phyloP scores from a whole-genome alignment of 257 asterid species.

The Thymus mandschuricus region DNA sequence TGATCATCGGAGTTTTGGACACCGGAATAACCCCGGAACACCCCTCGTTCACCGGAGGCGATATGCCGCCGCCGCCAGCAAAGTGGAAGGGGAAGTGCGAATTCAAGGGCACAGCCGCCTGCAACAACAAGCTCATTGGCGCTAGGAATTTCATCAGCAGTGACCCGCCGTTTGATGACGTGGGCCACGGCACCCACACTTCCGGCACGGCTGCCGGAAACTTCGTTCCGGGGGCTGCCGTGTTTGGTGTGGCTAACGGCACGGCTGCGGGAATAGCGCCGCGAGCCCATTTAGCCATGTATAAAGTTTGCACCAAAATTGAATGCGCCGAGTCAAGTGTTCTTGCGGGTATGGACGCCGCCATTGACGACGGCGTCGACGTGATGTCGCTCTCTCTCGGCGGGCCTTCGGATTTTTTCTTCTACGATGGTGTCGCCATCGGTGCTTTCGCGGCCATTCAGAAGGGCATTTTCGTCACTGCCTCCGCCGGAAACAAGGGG shows the following conservation, averaged over 20 bases:
- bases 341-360: conserved; percentile 55
- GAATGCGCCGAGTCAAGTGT: conserved; percentile 40
- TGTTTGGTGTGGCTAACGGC: conserved; percentile 53
- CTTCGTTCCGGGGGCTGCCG: conserved; percentile 43
- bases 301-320: conserved; percentile 34
- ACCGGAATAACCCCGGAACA: conserved; percentile 36
- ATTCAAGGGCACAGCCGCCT: conserved; percentile 40
- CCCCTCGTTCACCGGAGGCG: conserved; percentile 57
- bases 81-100: conserved; percentile 65
- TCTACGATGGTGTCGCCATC: conserved; percentile 23
- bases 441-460: conserved; percentile 37
- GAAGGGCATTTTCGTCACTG: conserved; percentile 40
- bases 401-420: neutral
- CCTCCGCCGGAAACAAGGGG: conserved; percentile 42
- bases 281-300: conserved; percentile 46
- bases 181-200: conserved; percentile 59
- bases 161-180: conserved; percentile 31
- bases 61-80: conserved; percentile 61
- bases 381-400: conserved; percentile 43
- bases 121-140: conserved; percentile 48
- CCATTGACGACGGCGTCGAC: conserved; percentile 50
- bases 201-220: conserved; percentile 60
- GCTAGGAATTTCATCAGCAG: conserved; percentile 34
- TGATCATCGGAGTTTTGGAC: too few species aligned
- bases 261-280: conserved; percentile 43